A percentile compares a stretch with the other conserved stretches of the same genome.
These are phyloP conservation scores for Flaveria ramosissima DNA, from an alignment of 129 eudicot genomes.

Conservation along the genomic window DNA sequence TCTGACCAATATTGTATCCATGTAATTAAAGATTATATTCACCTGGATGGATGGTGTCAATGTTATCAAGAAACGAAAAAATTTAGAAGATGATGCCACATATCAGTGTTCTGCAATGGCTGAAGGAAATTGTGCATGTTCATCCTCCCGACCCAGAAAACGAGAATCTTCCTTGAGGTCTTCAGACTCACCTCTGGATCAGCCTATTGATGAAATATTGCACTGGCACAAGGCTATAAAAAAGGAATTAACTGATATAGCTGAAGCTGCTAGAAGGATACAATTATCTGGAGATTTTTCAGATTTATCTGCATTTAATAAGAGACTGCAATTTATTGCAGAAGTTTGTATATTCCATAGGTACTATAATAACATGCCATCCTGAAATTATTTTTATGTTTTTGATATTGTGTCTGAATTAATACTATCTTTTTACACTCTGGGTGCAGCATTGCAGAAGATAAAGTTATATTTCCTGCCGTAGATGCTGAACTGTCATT, in stretches of 20 bases:
- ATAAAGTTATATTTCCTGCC: slow-evolving; percentile 95
- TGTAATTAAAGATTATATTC: slow-evolving; percentile 65
- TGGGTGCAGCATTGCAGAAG: slow-evolving; percentile 95
- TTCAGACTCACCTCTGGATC: slow-evolving; percentile 42
- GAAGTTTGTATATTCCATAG: slow-evolving; percentile 99
- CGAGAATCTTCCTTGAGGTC: slow-evolving; percentile 36
- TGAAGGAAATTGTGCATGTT: slow-evolving; percentile 58
- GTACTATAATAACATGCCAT: slow-evolving; percentile 32
- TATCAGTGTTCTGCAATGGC: slow-evolving; percentile 29
- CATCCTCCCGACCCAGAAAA: slow-evolving; percentile 52
- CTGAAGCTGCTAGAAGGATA: slow-evolving; percentile 85
- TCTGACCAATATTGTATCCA: slow-evolving; percentile 29
- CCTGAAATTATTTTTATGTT: background rate
- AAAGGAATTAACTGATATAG: slow-evolving; percentile 80
- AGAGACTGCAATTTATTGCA: slow-evolving; percentile 89
- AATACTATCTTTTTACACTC: slow-evolving; percentile 25
- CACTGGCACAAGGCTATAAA: slow-evolving; percentile 95
- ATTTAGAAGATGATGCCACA: slow-evolving; percentile 49
- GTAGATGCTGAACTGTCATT: slow-evolving; percentile 88
- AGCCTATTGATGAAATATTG: slow-evolving; percentile 91
- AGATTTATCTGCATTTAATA: slow-evolving; percentile 76
- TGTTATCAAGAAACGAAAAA: slow-evolving; percentile 50
- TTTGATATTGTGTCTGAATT: slow-evolving; percentile 6
- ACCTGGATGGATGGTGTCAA: slow-evolving; percentile 92
- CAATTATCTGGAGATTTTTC: slow-evolving; percentile 82